Conservation (phyloP, 176 grass and related monocot genomes). For the Leersia perrieri region DNA sequence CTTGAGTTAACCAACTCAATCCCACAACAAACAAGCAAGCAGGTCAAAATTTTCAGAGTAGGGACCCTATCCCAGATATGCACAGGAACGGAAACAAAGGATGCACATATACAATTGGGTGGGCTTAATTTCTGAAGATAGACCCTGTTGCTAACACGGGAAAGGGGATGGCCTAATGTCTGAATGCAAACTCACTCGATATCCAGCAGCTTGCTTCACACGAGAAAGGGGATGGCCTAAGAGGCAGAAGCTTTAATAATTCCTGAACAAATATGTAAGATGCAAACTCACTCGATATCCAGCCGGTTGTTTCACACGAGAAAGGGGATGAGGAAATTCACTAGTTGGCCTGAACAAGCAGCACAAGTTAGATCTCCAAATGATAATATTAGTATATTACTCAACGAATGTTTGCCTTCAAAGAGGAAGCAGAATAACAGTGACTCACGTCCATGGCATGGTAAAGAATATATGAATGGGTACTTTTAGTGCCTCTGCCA, state of each 20-base stretch:
- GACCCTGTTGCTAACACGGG: too few relatives aligned
- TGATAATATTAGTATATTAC: conserved; percentile 23
- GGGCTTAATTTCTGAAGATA: too few relatives aligned
- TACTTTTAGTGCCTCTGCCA: conserved; percentile 83
- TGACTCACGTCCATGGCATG: conserved; percentile 98
- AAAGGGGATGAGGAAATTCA: conserved; percentile 98
- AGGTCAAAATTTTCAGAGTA: not conserved
- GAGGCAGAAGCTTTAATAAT: not conserved
- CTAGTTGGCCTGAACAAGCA: conserved; percentile 80
- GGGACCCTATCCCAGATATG: not conserved
- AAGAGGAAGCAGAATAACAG: conserved; percentile 24
- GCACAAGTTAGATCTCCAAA: conserved; percentile 30
- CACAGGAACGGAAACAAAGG: not conserved
- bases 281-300: conserved; percentile 75
- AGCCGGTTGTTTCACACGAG: conserved; percentile 79
- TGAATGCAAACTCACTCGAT: too few relatives aligned
- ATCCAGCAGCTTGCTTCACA: too few relatives aligned
- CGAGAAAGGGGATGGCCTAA: too few relatives aligned
- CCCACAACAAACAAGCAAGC: too few relatives aligned
- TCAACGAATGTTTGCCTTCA: conserved; percentile 17
- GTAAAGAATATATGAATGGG: conserved; percentile 99
- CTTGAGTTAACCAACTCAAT: too few relatives aligned
- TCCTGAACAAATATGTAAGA: not conserved
- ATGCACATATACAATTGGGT: not conserved
- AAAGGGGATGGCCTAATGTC: too few relatives aligned